These are phyloP conservation scores for Tetradesmus lagerheimii DNA, from an alignment of 139 green algal species.

Conservation along the genomic window DNA sequence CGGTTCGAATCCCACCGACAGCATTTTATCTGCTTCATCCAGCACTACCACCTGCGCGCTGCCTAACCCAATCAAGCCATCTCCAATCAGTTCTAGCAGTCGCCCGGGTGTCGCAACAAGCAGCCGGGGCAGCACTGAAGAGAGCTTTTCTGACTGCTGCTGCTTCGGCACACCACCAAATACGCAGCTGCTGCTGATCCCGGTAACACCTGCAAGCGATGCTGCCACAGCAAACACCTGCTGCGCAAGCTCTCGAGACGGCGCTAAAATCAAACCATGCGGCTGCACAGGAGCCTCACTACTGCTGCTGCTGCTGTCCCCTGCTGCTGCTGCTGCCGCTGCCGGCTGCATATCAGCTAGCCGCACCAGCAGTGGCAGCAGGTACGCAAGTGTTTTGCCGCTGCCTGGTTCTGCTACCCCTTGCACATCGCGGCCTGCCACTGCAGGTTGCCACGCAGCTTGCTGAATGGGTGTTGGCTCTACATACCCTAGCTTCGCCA, in stretches of 20 bases:
- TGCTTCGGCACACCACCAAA: slow-evolving; percentile 78
- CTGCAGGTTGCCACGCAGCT: slow-evolving; percentile 48
- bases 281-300: slow-evolving; percentile 35
- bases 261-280: slow-evolving; percentile 74
- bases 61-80: slow-evolving; percentile 60
- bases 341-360: slow-evolving; percentile 35
- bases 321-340: slow-evolving; percentile 33
- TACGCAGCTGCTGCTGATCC: slow-evolving; percentile 60
- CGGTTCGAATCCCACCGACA: slow-evolving; percentile 81
- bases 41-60: slow-evolving; percentile 72
- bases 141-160: slow-evolving; percentile 61
- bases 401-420: slow-evolving; percentile 82
- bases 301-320: slow-evolving; percentile 37
- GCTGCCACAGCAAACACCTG: slow-evolving; percentile 67
- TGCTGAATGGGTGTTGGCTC: slow-evolving; percentile 84
- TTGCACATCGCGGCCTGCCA: slow-evolving; percentile 56
- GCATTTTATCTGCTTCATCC: slow-evolving; percentile 95
- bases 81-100: slow-evolving; percentile 84
- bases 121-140: slow-evolving; percentile 63
- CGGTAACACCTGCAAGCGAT: slow-evolving; percentile 50
- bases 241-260: slow-evolving; percentile 87
- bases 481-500: slow-evolving; percentile 68
- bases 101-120: slow-evolving; percentile 89
- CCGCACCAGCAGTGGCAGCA: slow-evolving; percentile 71
- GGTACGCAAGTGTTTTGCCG: slow-evolving; percentile 90